Conservation (phyloP, 176 grass and related monocot genomes). For the Eragrostis curvula region DNA sequence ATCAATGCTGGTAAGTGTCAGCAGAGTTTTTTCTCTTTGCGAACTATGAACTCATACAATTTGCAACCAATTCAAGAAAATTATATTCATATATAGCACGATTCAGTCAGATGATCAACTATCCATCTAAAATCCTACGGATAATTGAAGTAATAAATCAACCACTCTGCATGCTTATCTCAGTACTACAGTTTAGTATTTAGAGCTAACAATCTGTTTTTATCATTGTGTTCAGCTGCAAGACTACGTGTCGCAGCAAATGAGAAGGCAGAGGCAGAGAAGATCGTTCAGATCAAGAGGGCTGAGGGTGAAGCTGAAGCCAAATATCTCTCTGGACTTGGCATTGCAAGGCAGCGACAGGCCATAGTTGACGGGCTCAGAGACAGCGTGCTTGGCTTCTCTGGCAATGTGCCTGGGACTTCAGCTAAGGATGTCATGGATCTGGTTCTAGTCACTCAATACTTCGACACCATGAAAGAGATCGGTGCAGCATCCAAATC, state of each 20-base stretch:
- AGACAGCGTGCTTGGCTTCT: conserved; percentile 52
- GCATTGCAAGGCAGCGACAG: conserved; percentile 49
- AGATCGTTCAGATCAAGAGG: conserved; percentile 59
- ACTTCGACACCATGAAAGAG: conserved; percentile 57
- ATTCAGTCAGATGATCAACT: neutral
- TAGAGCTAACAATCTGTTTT: conserved; percentile 19
- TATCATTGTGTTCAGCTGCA: conserved; percentile 43
- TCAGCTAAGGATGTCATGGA: conserved; percentile 59
- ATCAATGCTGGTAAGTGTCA: conserved; percentile 47
- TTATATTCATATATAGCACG: neutral
- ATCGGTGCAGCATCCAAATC: conserved; percentile 50
- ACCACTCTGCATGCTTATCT: neutral
- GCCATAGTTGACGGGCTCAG: conserved; percentile 55
- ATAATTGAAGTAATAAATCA: neutral
- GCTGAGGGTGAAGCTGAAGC: conserved; percentile 58
- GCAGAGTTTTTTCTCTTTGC: neutral
- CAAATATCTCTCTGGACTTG: conserved; percentile 49
- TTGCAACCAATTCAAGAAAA: neutral
- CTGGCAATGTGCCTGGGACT: conserved; percentile 50
- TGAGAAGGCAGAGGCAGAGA: conserved; percentile 59
- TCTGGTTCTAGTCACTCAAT: conserved; percentile 44
- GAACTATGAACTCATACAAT: conserved; percentile 16
- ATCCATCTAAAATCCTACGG: conserved; percentile 9
- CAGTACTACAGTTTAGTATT: neutral
- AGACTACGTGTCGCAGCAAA: conserved; percentile 46